phyloP scores from a whole-genome alignment of 129 eudicot species.

The Escallonia rubra region DNA sequence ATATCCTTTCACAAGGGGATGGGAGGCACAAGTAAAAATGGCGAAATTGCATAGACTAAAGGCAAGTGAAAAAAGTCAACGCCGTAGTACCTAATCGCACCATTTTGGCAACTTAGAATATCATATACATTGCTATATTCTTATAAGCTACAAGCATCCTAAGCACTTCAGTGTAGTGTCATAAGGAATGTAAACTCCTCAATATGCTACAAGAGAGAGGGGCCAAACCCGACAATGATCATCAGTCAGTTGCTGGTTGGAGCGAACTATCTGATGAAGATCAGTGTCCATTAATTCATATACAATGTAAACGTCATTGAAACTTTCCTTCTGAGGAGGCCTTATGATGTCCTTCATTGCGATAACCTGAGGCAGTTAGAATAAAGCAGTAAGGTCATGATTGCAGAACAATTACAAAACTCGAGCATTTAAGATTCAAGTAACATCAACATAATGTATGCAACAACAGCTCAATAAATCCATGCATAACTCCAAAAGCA shows the following conservation, averaged over 20 bases:
- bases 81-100: not conserved
- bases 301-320: conserved; percentile 92
- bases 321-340: conserved; percentile 84
- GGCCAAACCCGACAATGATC: conserved; percentile 96
- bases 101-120: not conserved
- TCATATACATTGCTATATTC: not conserved
- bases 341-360: conserved; percentile 87
- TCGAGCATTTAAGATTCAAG: not conserved
- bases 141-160: not conserved
- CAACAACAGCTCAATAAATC: too few relatives aligned
- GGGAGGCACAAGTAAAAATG: too few relatives aligned
- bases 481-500: too few relatives aligned
- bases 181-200: not conserved
- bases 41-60: not conserved
- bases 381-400: conserved; percentile 1
- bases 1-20: not conserved
- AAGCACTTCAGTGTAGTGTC: not conserved
- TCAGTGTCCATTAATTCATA: conserved; percentile 96
- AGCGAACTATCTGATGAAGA: conserved; percentile 93
- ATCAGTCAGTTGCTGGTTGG: conserved; percentile 82
- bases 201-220: conserved; percentile 6
- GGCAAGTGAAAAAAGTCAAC: not conserved
- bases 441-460: not conserved
- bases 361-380: conserved; percentile 50
- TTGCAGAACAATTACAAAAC: not conserved